Evolutionary conservation across 2,329 filamentous ascomycete genomes (phyloP), one percentile per base, ranked within the genome.

Genomic region (Tolypocladium pustulatum): DNA sequence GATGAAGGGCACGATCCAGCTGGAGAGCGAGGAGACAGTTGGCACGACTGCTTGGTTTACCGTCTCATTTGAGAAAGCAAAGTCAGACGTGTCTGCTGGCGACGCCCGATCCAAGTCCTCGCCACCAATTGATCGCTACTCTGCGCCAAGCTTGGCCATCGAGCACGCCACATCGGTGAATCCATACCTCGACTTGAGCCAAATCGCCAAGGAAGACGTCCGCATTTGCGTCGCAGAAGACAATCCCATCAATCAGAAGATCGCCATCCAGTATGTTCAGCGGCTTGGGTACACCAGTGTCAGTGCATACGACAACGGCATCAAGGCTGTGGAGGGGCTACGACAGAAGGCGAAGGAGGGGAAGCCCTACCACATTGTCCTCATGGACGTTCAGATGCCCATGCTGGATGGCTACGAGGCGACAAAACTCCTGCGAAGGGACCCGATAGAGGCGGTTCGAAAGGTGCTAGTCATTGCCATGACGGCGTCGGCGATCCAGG

Each of bases 301-400:
- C 56, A 88, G 93, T 70, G 91, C 92, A 0, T 97, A 91, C 68
- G 90, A 91, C 62, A 95, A 97, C 69, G 93, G 93, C 0, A 81
- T 88, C 61, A 90, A 92, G 73, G 91, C 92, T 0, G 88, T 96
- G 17, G 89, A 96, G 66, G 92, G 90, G 0, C 76, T 97, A n/a
- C 85, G 88, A 10, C 77, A 83, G 56, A 88, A 87, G 62, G 88
- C 88, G 4, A 79, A 76, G 52, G 87, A 89, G 62, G 87, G 87
- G 1, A 78, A 78, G 10, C 92, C 91, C 0, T 97, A 95, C 74
- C 91, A 97, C 67, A 81, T 97, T 37, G 87, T 96, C 46, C 81
- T 97, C 52, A 97, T 97, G 92, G 92, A 97, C 70, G 91, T 96
- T 4, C 91, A 96, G 73, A 97, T 97, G 92, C 92, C 92, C 0